phyloP scores from a whole-genome alignment of 2,329 filamentous ascomycete species.

The Pseudogymnoascus sp. region DNA sequence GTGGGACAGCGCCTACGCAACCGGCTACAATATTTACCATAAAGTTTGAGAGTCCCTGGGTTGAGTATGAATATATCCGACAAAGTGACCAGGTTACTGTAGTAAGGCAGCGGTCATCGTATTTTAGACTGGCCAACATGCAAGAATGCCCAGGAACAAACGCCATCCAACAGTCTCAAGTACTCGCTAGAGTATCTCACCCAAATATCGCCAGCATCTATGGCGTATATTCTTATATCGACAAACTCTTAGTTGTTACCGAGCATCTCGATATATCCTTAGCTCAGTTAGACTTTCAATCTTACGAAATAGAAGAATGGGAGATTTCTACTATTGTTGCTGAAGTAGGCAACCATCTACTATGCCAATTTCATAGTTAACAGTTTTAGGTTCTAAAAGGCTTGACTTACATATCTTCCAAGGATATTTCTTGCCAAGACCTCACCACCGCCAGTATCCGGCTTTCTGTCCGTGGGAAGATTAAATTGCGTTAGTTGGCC shows the following conservation, averaged over 20 bases:
- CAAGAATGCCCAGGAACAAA: background rate
- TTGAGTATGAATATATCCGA: background rate
- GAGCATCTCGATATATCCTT: slow-evolving; percentile 9
- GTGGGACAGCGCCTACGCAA: background rate
- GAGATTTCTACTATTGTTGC: background rate
- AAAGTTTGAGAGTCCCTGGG: background rate
- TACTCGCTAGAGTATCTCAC: background rate
- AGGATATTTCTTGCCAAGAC: background rate
- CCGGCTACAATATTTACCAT: background rate
- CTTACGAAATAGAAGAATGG: slow-evolving; percentile 3
- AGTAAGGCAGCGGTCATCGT: background rate
- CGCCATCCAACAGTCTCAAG: background rate
- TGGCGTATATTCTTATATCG: slow-evolving; percentile 1
- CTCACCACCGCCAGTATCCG: background rate
- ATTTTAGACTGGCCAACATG: slow-evolving; percentile 6
- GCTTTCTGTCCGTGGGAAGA: background rate
- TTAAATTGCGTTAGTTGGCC: background rate
- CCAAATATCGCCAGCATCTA: slow-evolving; percentile 4
- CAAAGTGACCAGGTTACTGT: background rate
- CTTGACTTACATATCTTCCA: background rate
- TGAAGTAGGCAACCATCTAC: background rate
- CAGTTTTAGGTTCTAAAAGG: background rate
- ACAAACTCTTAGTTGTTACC: background rate
- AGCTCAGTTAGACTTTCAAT: slow-evolving; percentile 3
- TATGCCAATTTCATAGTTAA: background rate